Conservation (phyloP, 495 filamentous ascomycete species). For the Entonaema liquescens region DNA sequence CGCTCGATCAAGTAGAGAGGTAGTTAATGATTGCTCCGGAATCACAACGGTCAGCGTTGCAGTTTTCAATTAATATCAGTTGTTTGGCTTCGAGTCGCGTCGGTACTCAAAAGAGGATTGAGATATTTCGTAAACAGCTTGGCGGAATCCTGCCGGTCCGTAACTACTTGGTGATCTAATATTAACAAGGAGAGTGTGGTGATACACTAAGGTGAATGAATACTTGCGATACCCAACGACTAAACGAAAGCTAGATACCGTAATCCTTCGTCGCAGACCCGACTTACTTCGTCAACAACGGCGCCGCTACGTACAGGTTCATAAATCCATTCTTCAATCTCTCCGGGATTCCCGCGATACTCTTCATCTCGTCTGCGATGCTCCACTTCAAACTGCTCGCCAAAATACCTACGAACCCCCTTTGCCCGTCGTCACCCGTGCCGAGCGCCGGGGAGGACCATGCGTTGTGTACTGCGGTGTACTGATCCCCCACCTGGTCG, state of each 20-base stretch:
- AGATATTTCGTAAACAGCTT: too few species aligned
- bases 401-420: not conserved
- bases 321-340: slow-evolving; percentile 13
- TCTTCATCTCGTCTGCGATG: slow-evolving; percentile 7
- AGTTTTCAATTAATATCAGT: too few species aligned
- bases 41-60: too few species aligned
- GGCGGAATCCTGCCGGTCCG: too few species aligned
- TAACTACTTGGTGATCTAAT: too few species aligned
- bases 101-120: too few species aligned
- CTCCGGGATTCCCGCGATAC: slow-evolving; percentile 15
- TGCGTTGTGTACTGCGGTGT: not conserved
- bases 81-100: too few species aligned
- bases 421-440: not conserved
- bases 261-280: not conserved
- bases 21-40: too few species aligned
- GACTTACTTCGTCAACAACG: slow-evolving; percentile 17
- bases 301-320: slow-evolving; percentile 23
- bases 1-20: too few species aligned
- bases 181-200: too few species aligned
- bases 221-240: too few species aligned
- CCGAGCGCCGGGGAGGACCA: not conserved
- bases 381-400: not conserved
- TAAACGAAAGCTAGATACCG: not conserved
- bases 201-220: too few species aligned
- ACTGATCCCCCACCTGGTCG: not conserved